Evolutionary conservation across 805 yeast species (phyloP).

Genomic region (Starmerella potacharoeniae): DNA sequence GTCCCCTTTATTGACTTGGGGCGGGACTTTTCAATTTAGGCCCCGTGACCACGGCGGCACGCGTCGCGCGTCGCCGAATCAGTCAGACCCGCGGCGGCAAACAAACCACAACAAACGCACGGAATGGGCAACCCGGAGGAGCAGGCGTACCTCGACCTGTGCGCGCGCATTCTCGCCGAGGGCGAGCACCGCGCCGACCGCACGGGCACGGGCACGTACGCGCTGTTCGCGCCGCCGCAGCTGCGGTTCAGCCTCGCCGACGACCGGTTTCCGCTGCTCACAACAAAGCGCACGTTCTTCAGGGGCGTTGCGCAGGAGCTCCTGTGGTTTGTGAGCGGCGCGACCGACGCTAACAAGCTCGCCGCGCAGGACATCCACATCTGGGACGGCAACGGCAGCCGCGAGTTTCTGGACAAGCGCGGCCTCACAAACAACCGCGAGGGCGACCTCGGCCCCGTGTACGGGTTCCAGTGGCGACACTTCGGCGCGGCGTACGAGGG

Average conservation of each 20-base stretch:
- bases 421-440: slow-evolving; percentile 73
- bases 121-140: slow-evolving; percentile 40
- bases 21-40: slow-evolving; percentile 1
- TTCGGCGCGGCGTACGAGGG: slow-evolving; percentile 88
- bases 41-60: neutral
- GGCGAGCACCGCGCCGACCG: slow-evolving; percentile 93
- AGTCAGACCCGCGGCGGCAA: neutral
- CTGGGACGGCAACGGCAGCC: slow-evolving; percentile 98
- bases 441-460: slow-evolving; percentile 96
- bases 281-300: slow-evolving; percentile 86
- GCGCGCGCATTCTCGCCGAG: slow-evolving; percentile 59
- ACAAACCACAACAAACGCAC: neutral
- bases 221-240: slow-evolving; percentile 93
- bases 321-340: slow-evolving; percentile 84
- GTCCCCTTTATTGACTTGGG: neutral
- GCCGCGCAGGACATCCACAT: slow-evolving; percentile 82
- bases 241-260: slow-evolving; percentile 65
- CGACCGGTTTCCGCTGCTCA: slow-evolving; percentile 72
- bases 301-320: slow-evolving; percentile 82
- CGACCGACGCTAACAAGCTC: slow-evolving; percentile 73
- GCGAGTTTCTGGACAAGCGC: slow-evolving; percentile 74
- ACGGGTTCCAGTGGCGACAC: slow-evolving; percentile 99
- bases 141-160: slow-evolving; percentile 74
- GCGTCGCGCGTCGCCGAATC: slow-evolving; percentile 1
- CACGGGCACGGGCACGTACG: slow-evolving; percentile 92